Percentiles rank a stretch among this genome's conserved stretches.
phyloP scores from a whole-genome alignment of 2,329 filamentous ascomycete genomes.

The Hypoxylon sp. region DNA sequence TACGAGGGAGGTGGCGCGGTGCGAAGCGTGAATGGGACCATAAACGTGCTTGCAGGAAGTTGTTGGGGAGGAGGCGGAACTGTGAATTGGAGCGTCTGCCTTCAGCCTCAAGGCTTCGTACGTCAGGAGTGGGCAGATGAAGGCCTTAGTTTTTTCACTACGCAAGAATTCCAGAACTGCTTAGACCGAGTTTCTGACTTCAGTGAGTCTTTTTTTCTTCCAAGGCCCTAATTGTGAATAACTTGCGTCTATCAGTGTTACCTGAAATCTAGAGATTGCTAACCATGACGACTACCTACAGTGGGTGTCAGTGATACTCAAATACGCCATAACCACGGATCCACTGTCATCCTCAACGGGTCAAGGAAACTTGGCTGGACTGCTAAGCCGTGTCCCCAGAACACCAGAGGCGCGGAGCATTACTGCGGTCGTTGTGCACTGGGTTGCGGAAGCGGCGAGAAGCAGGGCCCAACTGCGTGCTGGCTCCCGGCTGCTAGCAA shows the following conservation, averaged over 20 bases:
- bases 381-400: conserved; percentile 80
- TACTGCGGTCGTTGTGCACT: conserved; percentile 77
- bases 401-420: conserved; percentile 81
- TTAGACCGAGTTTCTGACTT: conserved; percentile 83
- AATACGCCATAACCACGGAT: conserved; percentile 81
- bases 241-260: neutral
- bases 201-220: conserved; percentile 54
- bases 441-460: conserved; percentile 77
- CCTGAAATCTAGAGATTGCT: neutral
- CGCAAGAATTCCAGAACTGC: conserved; percentile 80
- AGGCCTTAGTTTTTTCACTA: conserved; percentile 81
- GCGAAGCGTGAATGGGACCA: conserved; percentile 69
- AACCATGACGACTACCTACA: conserved; percentile 11
- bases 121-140: conserved; percentile 82
- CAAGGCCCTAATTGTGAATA: neutral
- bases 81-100: conserved; percentile 83
- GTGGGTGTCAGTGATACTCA: conserved; percentile 78
- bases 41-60: conserved; percentile 76
- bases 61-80: conserved; percentile 90
- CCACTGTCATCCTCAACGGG: conserved; percentile 81
- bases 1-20: conserved; percentile 77
- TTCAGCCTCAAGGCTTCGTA: conserved; percentile 80
- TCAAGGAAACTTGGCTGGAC: conserved; percentile 80
- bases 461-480: conserved; percentile 82
- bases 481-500: conserved; percentile 85